Evolutionary conservation across 106 monocot species (phyloP).

Genomic region (Phalaenopsis aphrodite): DNA sequence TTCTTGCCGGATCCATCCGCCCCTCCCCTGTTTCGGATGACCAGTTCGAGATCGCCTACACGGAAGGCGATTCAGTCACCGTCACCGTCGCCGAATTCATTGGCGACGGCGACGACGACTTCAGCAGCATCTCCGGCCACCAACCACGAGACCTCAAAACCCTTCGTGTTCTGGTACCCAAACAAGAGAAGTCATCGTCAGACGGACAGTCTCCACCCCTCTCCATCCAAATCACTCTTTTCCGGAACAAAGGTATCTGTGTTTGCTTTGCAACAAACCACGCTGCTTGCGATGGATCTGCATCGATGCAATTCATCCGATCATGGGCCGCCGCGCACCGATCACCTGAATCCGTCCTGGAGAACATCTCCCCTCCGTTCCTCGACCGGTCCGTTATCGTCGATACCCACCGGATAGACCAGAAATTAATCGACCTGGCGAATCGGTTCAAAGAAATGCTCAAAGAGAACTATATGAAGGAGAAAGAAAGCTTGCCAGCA

Average conservation of each 20-base stretch:
- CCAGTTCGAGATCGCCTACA: constrained; percentile 26
- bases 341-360: neutral
- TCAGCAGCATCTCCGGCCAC: constrained; percentile 12
- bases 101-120: constrained; percentile 8
- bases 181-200: constrained; percentile 1
- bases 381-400: constrained; percentile 15
- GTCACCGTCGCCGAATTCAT: constrained; percentile 19
- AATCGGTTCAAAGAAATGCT: neutral
- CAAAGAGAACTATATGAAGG: too few relatives aligned
- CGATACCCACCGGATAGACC: constrained; percentile 9
- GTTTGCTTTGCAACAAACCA: constrained; percentile 13
- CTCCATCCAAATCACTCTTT: constrained; percentile 18
- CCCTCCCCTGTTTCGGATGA: constrained; percentile 1
- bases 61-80: constrained; percentile 19
- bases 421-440: neutral
- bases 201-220: constrained; percentile 20
- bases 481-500: neutral
- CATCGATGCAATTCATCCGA: constrained; percentile 16
- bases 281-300: constrained; percentile 10
- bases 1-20: constrained; percentile 22
- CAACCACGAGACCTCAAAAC: constrained; percentile 1
- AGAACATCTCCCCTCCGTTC: neutral
- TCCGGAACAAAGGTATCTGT: constrained; percentile 17
- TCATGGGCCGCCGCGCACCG: constrained; percentile 16
- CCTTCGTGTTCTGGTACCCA: constrained; percentile 17